phyloP scores from a whole-genome alignment of 2,329 filamentous ascomycete genomes.

The Simplicillium aogashimaense region DNA sequence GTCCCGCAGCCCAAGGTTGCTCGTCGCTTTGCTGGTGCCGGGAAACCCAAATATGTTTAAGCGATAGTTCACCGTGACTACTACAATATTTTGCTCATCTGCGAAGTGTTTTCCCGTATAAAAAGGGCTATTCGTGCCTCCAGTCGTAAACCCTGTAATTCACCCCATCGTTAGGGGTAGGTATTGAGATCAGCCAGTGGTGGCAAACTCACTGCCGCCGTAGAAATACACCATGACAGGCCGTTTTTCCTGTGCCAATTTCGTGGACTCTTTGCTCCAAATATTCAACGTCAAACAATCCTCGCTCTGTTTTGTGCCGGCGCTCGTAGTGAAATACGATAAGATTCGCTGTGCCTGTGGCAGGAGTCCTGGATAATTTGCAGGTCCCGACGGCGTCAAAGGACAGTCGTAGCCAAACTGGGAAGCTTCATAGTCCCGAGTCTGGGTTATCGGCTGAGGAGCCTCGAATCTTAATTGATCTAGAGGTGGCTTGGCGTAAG shows the following conservation, averaged over 20 bases:
- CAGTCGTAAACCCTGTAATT: conserved; percentile 21
- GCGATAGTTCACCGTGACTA: conserved; percentile 38
- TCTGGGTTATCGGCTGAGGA: conserved; percentile 17
- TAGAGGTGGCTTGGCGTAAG: conserved; percentile 26
- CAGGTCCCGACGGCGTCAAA: conserved; percentile 11
- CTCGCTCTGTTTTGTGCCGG: conserved; percentile 18
- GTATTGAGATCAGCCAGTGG: not conserved
- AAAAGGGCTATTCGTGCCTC: conserved; percentile 23
- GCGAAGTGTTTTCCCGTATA: conserved; percentile 34
- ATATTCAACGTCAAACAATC: conserved; percentile 28
- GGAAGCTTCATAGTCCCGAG: conserved; percentile 11
- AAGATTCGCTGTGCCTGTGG: conserved; percentile 18
- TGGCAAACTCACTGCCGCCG: conserved; percentile 16
- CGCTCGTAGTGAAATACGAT: conserved; percentile 11
- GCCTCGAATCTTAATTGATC: conserved; percentile 24
- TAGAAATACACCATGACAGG: conserved; percentile 29
- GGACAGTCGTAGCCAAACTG: conserved; percentile 18
- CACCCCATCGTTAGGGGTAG: not conserved
- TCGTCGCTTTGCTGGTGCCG: conserved; percentile 13
- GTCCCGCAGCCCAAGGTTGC: conserved; percentile 18
- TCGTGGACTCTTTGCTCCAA: conserved; percentile 20
- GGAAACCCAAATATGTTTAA: conserved; percentile 32
- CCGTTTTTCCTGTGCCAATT: conserved; percentile 23
- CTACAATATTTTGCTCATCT: conserved; percentile 29
- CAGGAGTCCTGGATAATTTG: conserved; percentile 16